Conservation (phyloP, 306 rosid genomes). For the Glycine tomentella region DNA sequence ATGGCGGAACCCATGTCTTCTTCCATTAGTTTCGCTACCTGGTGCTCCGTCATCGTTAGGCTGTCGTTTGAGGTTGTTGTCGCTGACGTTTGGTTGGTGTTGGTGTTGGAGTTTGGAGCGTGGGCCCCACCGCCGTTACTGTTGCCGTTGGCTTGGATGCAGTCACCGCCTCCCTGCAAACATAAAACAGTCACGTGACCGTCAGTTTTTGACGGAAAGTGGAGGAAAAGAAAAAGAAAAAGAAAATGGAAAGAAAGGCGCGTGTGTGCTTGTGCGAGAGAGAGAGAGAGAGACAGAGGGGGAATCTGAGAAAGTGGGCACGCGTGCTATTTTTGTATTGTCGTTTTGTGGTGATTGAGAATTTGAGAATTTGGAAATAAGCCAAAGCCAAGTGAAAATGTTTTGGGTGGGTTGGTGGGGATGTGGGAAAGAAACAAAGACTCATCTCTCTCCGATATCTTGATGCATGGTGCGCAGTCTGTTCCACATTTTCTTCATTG, state of each 20-base stretch:
- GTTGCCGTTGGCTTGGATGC: slow-evolving; percentile 60
- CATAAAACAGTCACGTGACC: slow-evolving; percentile 37
- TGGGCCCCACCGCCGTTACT: slow-evolving; percentile 47
- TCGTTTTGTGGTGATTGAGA: slow-evolving; percentile 64
- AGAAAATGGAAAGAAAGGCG: not conserved
- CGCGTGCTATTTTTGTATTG: slow-evolving; percentile 80
- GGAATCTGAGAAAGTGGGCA: slow-evolving; percentile 80
- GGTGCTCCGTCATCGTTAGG: slow-evolving; percentile 80
- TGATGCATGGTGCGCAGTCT: slow-evolving; percentile 33
- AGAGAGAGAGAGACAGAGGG: not conserved
- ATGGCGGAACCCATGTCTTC: slow-evolving; percentile 95
- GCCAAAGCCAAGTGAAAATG: not conserved
- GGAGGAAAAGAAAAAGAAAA: not conserved
- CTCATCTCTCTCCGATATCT: slow-evolving; percentile 33
- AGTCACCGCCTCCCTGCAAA: slow-evolving; percentile 80
- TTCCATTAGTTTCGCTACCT: slow-evolving; percentile 85
- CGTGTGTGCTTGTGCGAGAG: not conserved
- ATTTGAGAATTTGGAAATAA: slow-evolving; percentile 37
- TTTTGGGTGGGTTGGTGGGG: slow-evolving; percentile 43
- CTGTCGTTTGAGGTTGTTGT: slow-evolving; percentile 68
- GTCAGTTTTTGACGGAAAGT: slow-evolving; percentile 14
- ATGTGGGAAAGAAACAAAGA: not conserved
- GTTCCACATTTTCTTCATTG: slow-evolving; percentile 39
- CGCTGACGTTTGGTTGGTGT: slow-evolving; percentile 54
- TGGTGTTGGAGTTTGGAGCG: slow-evolving; percentile 39